These are phyloP conservation scores for Daldinia caldariorum DNA, from an alignment of 495 filamentous ascomycete species.

Conservation along the genomic window DNA sequence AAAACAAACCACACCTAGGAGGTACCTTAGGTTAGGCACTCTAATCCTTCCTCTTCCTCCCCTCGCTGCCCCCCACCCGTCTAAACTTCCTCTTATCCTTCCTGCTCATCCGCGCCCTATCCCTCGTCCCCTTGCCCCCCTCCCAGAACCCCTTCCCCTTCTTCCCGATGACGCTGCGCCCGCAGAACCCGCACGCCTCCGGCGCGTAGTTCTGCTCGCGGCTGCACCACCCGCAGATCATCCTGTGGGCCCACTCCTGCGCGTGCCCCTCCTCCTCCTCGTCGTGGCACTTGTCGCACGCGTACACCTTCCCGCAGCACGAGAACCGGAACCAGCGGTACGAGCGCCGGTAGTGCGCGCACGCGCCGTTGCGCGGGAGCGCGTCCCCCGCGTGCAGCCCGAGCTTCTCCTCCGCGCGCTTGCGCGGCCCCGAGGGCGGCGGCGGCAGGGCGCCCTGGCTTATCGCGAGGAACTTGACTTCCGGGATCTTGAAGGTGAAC, in stretches of 20 bases:
- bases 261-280: slow-evolving; percentile 69
- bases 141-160: slow-evolving; percentile 86
- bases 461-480: slow-evolving; percentile 82
- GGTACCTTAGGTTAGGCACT: too few species aligned
- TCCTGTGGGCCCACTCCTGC: slow-evolving; percentile 85
- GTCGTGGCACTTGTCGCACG: slow-evolving; percentile 90
- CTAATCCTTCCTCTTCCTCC: slow-evolving; percentile 40
- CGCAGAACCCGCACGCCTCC: slow-evolving; percentile 83
- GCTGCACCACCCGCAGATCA: slow-evolving; percentile 88
- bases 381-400: slow-evolving; percentile 83
- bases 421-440: slow-evolving; percentile 57
- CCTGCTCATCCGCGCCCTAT: slow-evolving; percentile 73
- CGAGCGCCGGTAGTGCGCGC: slow-evolving; percentile 79
- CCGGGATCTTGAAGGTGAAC: slow-evolving; percentile 84
- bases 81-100: slow-evolving; percentile 81
- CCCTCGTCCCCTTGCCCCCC: slow-evolving; percentile 86
- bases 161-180: slow-evolving; percentile 71
- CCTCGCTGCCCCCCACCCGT: slow-evolving; percentile 53
- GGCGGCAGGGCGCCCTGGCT: slow-evolving; percentile 60
- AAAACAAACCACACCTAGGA: too few species aligned
- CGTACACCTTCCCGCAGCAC: slow-evolving; percentile 68
- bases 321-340: slow-evolving; percentile 87
- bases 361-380: slow-evolving; percentile 78
- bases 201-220: slow-evolving; percentile 85
- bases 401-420: slow-evolving; percentile 78